Evolutionary conservation across 2,329 filamentous ascomycete genomes (phyloP), one percentile per base, ranked within the genome.

Genomic region (Pseudogymnoascus sp.): DNA sequence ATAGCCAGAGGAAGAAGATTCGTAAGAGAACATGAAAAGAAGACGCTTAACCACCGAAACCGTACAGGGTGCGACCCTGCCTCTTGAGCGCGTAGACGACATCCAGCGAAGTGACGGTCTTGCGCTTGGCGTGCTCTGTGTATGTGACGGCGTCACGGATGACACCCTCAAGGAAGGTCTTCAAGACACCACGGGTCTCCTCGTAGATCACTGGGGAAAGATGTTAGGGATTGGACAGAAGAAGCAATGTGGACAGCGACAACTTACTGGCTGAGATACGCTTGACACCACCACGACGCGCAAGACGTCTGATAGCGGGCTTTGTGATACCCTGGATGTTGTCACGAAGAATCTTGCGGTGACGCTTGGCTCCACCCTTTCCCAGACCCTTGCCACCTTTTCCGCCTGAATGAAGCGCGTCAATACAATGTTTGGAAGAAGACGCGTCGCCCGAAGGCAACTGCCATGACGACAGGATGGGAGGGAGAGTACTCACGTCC

Each of bases 261-360:
- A 61, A 50, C 67, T 77, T 85, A 90, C 87, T 95, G 77, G 92
- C 92, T 75, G 92, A 96, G 76, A 97, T 97, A 96, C 92, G 92
- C 91, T 97, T 97, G 85, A 97, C 92, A 92, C 92, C 92, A 80
- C 92, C 92, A 94, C 92, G 92, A 82, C 92, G 92, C 70, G 92
- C 92, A 78, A 97, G 92, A 95, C 92, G 92, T 75, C 92, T 89
- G 81, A 97, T 97, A 74, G 92, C 92, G 74, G 92, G 92, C 90
- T 97, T 97, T 76, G 92, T 97, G 77, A 97, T 97, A 82, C 92
- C 92, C 84, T 96, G 92, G 77, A 97, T 97, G 90, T 96, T 97
- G 89, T 96, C 92, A 81, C 92, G 91, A 79, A 97, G 86, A 84
- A 97, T 97, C 90, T 97, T 97, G 76, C 92, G 88, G 83, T 97